Base-by-base conservation (phyloP, 768 basidiomycete species). In the Pleurotus ostreatus region DNA sequence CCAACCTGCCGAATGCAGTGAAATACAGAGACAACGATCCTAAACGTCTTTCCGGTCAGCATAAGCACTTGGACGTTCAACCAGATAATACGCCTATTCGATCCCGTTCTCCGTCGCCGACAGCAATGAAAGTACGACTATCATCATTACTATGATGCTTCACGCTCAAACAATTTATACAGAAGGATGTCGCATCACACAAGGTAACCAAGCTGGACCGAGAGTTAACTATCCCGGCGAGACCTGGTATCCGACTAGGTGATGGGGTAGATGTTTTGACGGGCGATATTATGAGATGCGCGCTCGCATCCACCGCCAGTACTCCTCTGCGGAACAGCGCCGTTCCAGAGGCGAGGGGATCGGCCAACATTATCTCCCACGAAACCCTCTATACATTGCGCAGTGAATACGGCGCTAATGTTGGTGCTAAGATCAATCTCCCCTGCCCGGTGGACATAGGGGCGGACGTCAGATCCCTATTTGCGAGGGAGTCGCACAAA, bases 201-300 rank as follows among this genome's bases (percentile, higher is more conserved):
- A 26, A 49, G 5, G 15, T 15, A 20, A 25, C 46, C 22, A 20
- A 15, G 8, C 22, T 47, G 8, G 13, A 47, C 5, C 16, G 23
- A 16, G 46, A 25, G 46, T 23, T 47, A 22, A 47, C 15, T 3
- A 47, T 47, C 11, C 46, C 46, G n/a, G 9, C 18, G 22, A 20
- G 22, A 8, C 15, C 18, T 23, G 46, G 26, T n/a, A 23, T 49
- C n/a, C 22, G 15, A 15, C 30, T 49, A n/a, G 48, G 48, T 15
- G 48, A 49, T n/a, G 48, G 48, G 4, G 37, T 49, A 15, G 48
- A 49, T n/a, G 48, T 30, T 34, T 20, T 49, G 12, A 49, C 48
- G 5, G 48, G 48, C 25, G 48, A 49, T 15, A 34, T 20, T 7
- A 49, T 49, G 48, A 34, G 13, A 15, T 49, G 13, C 18, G 25